phyloP scores from a whole-genome alignment of 2,329 filamentous ascomycete species.

The Scytalidium sp. region DNA sequence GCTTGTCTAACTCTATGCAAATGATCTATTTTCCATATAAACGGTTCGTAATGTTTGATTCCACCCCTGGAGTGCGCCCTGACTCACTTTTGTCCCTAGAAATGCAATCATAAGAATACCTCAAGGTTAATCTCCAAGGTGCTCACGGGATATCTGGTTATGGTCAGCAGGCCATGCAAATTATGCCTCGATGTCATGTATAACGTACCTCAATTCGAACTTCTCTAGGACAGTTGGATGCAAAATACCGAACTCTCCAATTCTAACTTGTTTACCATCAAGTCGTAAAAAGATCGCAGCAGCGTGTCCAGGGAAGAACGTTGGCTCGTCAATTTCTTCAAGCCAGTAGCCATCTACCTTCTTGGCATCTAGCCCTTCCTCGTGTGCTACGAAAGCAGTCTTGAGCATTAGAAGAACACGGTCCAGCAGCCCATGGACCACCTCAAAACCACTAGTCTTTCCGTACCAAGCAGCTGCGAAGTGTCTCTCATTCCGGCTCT shows the following conservation, averaged over 20 bases:
- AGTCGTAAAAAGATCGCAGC: conserved; percentile 79
- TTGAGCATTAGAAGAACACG: conserved; percentile 90
- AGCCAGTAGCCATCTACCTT: conserved; percentile 85
- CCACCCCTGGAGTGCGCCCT: not conserved
- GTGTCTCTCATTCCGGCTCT: conserved; percentile 88
- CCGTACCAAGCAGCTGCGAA: conserved; percentile 96
- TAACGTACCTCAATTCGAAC: conserved; percentile 75
- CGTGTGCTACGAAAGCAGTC: conserved; percentile 72
- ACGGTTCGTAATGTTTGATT: not conserved
- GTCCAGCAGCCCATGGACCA: conserved; percentile 92
- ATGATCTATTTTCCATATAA: not conserved
- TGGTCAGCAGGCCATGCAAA: conserved; percentile 12
- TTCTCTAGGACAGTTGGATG: conserved; percentile 92
- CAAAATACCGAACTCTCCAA: conserved; percentile 91
- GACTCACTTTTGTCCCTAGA: not conserved
- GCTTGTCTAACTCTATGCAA: not conserved
- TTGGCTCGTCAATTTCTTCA: conserved; percentile 84
- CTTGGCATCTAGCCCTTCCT: conserved; percentile 60
- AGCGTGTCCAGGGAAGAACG: conserved; percentile 87
- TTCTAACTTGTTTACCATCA: conserved; percentile 67
- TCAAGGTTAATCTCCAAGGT: conserved; percentile 94
- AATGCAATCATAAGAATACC: conserved; percentile 69
- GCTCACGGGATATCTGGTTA: conserved; percentile 77
- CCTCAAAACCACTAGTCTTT: conserved; percentile 90
- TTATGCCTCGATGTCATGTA: not conserved